phyloP scores from a whole-genome alignment of 2,329 filamentous ascomycete species.

The Beauveria sp. region DNA sequence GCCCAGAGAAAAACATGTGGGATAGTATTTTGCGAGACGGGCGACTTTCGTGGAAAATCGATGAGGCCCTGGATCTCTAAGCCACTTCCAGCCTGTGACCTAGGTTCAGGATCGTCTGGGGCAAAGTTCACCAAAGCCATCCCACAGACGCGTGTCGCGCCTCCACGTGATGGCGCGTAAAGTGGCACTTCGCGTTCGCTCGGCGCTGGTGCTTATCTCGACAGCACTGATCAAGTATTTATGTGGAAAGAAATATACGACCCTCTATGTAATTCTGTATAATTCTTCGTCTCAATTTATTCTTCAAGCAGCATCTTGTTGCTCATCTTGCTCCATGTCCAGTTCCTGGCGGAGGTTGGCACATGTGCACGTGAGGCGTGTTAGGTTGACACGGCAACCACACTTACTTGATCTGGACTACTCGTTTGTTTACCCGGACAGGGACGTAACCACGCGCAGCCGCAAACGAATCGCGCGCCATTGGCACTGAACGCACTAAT shows the following conservation, averaged over 20 bases:
- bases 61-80: neutral
- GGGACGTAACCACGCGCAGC: neutral
- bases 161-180: slow-evolving; percentile 28
- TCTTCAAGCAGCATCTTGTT: neutral
- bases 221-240: neutral
- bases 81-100: neutral
- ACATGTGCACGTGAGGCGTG: neutral
- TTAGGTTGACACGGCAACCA: slow-evolving; percentile 27
- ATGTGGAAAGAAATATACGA: no score
- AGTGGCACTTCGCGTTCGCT: slow-evolving; percentile 14
- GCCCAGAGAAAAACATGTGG: neutral
- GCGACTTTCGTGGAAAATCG: no score
- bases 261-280: no score
- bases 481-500: neutral
- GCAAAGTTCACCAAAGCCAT: neutral
- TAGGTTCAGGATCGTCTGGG: neutral
- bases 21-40: neutral
- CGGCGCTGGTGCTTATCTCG: no score
- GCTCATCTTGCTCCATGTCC: neutral
- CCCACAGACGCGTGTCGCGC: slow-evolving; percentile 23
- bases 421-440: slow-evolving; percentile 22
- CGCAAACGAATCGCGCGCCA: slow-evolving; percentile 5
- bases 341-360: neutral
- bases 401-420: slow-evolving; percentile 16
- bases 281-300: neutral